Percentiles rank a stretch among this genome's conserved stretches.
These are phyloP conservation scores for Porogramme epimiltina DNA, from an alignment of 1,284 basidiomycete genomes.

Conservation along the genomic window DNA sequence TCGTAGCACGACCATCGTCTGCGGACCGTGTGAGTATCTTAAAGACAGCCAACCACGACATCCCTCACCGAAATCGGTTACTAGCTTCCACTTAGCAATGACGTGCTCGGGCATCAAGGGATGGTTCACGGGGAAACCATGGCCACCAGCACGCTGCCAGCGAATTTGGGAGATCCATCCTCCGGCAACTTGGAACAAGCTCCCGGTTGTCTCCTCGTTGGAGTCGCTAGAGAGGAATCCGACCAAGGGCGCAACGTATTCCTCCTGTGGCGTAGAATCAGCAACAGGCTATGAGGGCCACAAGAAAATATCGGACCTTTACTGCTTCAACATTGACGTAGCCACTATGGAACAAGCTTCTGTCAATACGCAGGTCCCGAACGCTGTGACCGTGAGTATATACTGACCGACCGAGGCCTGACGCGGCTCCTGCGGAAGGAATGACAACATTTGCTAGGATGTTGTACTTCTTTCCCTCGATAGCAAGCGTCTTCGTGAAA, in stretches of 20 bases:
- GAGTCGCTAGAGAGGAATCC: slow-evolving; percentile 89
- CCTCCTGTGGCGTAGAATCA: slow-evolving; percentile 56
- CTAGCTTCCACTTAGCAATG: slow-evolving; percentile 74
- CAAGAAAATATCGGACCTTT: slow-evolving; percentile 52
- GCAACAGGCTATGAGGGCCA: neutral
- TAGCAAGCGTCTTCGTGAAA: slow-evolving; percentile 85
- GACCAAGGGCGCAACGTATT: slow-evolving; percentile 90
- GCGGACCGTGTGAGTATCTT: slow-evolving; percentile 3
- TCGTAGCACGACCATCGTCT: slow-evolving; percentile 79
- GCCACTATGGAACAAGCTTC: slow-evolving; percentile 50
- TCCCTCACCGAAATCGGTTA: slow-evolving; percentile 80
- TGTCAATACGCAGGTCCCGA: neutral
- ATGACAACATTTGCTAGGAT: slow-evolving; percentile 90
- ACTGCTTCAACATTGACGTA: slow-evolving; percentile 95
- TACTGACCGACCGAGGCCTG: slow-evolving; percentile 25
- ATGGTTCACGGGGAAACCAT: slow-evolving; percentile 83
- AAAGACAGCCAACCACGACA: neutral
- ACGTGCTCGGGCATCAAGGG: slow-evolving; percentile 81
- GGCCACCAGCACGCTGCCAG: slow-evolving; percentile 91
- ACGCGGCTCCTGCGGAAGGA: slow-evolving; percentile 56
- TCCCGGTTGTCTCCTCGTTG: slow-evolving; percentile 76
- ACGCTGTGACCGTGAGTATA: neutral
- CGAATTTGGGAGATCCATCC: slow-evolving; percentile 93
- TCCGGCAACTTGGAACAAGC: slow-evolving; percentile 87
- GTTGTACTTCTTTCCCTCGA: slow-evolving; percentile 92